These are phyloP conservation scores for Avena insularis DNA, from an alignment of 176 grass and related monocot genomes.

Conservation along the genomic window DNA sequence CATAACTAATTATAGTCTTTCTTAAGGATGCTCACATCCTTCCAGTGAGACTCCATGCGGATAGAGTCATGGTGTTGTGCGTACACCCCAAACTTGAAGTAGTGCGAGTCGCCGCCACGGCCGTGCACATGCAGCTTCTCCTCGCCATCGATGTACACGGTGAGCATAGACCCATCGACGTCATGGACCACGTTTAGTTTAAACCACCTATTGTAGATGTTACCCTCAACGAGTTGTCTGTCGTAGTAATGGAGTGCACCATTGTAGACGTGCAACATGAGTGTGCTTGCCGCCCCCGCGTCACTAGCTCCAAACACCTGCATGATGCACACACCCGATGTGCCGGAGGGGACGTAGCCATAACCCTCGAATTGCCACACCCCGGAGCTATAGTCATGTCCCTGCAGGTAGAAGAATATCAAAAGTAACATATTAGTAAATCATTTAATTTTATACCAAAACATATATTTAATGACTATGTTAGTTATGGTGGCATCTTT, in stretches of 20 bases:
- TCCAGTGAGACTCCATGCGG: conserved; percentile 51
- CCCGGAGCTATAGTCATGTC: conserved; percentile 29
- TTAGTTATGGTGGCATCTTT: background rate
- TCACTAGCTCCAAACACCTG: conserved; percentile 43
- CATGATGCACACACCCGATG: conserved; percentile 51
- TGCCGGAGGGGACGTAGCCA: conserved; percentile 42
- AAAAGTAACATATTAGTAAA: background rate
- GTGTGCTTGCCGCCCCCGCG: background rate
- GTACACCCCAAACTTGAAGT: conserved; percentile 65
- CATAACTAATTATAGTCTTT: background rate
- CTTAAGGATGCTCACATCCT: background rate
- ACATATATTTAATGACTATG: background rate
- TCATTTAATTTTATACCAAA: background rate
- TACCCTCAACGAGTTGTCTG: conserved; percentile 12
- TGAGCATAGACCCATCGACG: background rate
- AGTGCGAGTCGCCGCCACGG: conserved; percentile 31
- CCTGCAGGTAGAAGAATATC: background rate
- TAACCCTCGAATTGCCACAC: conserved; percentile 67
- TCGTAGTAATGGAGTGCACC: conserved; percentile 39
- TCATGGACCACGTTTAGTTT: conserved; percentile 63
- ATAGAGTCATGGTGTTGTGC: conserved; percentile 18
- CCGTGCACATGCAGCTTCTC: background rate
- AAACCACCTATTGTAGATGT: conserved; percentile 64
- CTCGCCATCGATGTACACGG: conserved; percentile 45
- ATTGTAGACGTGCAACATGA: conserved; percentile 55